phyloP scores from a whole-genome alignment of 169 alveolate genomes.

The Eimeria mitis region DNA sequence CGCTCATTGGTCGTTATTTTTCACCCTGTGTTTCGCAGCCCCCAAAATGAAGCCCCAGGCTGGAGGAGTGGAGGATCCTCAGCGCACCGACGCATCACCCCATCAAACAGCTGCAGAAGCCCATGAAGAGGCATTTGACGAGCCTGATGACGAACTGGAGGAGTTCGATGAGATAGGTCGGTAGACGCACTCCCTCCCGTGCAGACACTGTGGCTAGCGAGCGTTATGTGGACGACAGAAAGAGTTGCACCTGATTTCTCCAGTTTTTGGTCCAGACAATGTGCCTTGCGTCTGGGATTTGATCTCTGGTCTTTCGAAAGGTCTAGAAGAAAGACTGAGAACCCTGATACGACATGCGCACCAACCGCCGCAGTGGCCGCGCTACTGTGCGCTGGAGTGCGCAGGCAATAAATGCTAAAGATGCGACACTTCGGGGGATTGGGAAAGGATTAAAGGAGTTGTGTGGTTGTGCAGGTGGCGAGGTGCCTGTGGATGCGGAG shows the following conservation, averaged over 20 bases:
- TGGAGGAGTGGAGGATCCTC: slow-evolving; percentile 52
- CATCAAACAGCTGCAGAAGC: slow-evolving; percentile 52
- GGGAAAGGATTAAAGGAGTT: not conserved
- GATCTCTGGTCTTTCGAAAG: not conserved
- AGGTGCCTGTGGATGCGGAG: slow-evolving; percentile 80
- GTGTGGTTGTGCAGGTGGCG: slow-evolving; percentile 77
- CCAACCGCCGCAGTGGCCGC: not conserved
- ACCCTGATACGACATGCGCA: not conserved
- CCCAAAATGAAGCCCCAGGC: slow-evolving; percentile 27
- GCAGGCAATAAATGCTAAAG: not conserved
- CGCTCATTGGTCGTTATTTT: too few relatives aligned
- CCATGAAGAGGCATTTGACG: slow-evolving; percentile 82
- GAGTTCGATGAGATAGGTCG: slow-evolving; percentile 84
- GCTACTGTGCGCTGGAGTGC: not conserved
- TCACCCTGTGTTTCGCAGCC: slow-evolving; percentile 9
- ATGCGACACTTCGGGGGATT: not conserved
- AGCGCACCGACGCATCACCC: slow-evolving; percentile 65
- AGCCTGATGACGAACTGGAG: slow-evolving; percentile 85
- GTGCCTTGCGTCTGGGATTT: not conserved
- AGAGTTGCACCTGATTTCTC: not conserved
- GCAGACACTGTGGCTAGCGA: not conserved
- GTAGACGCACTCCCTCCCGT: not conserved
- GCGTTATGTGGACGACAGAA: not conserved
- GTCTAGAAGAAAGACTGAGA: not conserved
- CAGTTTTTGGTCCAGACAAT: not conserved